A percentile compares a stretch with the other conserved stretches of the same genome.
Evolutionary conservation across 331 rosid genomes (phyloP).

Genomic region (Prunus yedoensis): DNA sequence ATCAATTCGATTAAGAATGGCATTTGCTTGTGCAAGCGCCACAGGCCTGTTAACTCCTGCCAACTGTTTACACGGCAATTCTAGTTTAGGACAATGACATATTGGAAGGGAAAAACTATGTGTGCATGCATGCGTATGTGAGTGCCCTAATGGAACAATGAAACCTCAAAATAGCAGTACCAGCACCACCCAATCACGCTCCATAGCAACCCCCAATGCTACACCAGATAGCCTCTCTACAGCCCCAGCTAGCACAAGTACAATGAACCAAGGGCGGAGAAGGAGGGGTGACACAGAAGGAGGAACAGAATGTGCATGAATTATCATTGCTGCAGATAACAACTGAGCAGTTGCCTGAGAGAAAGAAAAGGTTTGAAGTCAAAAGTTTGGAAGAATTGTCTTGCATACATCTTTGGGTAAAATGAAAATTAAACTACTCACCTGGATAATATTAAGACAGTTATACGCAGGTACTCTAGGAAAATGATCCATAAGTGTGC

Average conservation of each 20-base stretch:
- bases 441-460: conserved; percentile 75
- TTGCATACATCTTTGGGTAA: not conserved
- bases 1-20: conserved; percentile 83
- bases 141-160: conserved; percentile 21
- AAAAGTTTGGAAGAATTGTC: conserved; percentile 5
- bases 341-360: conserved; percentile 88
- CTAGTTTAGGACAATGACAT: conserved; percentile 7
- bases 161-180: conserved; percentile 41
- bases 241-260: conserved; percentile 73
- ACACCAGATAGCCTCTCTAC: conserved; percentile 83
- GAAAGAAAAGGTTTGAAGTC: conserved; percentile 11
- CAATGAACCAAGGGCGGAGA: conserved; percentile 79
- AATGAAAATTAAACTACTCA: conserved; percentile 31
- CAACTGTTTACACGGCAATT: conserved; percentile 51
- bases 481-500: conserved; percentile 77
- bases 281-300: conserved; percentile 61
- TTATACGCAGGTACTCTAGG: conserved; percentile 75
- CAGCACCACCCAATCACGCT: conserved; percentile 98
- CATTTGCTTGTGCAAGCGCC: conserved; percentile 93
- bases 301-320: conserved; percentile 63
- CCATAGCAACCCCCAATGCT: conserved; percentile 88
- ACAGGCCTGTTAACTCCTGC: conserved; percentile 93
- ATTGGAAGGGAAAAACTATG: not conserved
- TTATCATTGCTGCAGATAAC: conserved; percentile 74
- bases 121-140: not conserved